Evolutionary conservation across 805 yeast species (phyloP).

Genomic region (Metschnikowia bowlesiae): DNA sequence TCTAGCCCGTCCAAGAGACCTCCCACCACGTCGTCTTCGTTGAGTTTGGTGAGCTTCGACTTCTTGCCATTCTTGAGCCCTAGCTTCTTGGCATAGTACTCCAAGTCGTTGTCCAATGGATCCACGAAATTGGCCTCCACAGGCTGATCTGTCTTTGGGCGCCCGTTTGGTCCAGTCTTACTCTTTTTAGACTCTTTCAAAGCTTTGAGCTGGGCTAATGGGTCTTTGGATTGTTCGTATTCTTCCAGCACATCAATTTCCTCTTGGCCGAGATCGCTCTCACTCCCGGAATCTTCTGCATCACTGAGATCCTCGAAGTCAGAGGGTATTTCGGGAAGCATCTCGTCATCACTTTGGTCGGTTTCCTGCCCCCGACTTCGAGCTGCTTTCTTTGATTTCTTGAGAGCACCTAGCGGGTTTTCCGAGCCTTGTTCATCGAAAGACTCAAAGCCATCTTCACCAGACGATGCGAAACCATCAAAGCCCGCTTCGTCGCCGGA

Average conservation of each 20-base stretch:
- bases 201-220: slow-evolving; percentile 23
- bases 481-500: not conserved
- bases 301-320: not conserved
- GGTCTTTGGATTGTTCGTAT: slow-evolving; percentile 17
- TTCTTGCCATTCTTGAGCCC: slow-evolving; percentile 59
- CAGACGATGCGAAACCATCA: slow-evolving; percentile 25
- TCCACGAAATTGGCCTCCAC: slow-evolving; percentile 17
- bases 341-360: slow-evolving; percentile 1
- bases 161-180: not conserved
- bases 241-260: slow-evolving; percentile 11
- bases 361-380: not conserved
- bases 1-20: slow-evolving; percentile 80
- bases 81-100: slow-evolving; percentile 75
- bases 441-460: slow-evolving; percentile 8
- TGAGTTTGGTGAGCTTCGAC: slow-evolving; percentile 42
- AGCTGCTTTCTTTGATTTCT: slow-evolving; percentile 12
- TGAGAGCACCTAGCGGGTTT: slow-evolving; percentile 25
- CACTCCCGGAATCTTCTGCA: slow-evolving; percentile 1
- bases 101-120: slow-evolving; percentile 61
- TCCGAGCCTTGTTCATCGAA: slow-evolving; percentile 2
- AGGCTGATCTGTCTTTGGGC: slow-evolving; percentile 6
- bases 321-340: not conserved
- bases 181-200: slow-evolving; percentile 12
- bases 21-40: slow-evolving; percentile 73
- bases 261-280: slow-evolving; percentile 10